Evolutionary conservation across 1,284 basidiomycete genomes (phyloP).

Genomic region (Phellopilus nigrolimitatus): DNA sequence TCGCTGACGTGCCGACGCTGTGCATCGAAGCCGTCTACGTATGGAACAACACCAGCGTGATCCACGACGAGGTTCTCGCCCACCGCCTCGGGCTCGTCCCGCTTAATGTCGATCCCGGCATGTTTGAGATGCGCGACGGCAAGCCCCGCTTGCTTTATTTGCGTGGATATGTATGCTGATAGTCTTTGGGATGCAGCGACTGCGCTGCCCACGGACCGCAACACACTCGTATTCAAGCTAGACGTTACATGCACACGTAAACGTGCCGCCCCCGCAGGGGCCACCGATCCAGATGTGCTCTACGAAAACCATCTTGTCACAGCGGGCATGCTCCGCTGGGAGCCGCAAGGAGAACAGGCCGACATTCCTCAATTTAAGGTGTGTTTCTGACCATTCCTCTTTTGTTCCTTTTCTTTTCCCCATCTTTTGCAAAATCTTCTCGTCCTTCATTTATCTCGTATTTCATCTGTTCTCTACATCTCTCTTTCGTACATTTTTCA

Average conservation of each 20-base stretch:
- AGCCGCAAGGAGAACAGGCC: slow-evolving; percentile 82
- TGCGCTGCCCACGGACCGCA: slow-evolving; percentile 84
- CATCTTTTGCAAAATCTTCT: slow-evolving; percentile 27
- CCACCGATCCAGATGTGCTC: slow-evolving; percentile 59
- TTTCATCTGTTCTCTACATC: too few species aligned
- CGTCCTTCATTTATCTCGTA: too few species aligned
- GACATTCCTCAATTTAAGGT: slow-evolving; percentile 16
- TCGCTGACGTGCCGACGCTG: slow-evolving; percentile 93
- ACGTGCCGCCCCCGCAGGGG: slow-evolving; percentile 43
- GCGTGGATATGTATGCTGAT: slow-evolving; percentile 27
- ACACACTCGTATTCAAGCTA: slow-evolving; percentile 89
- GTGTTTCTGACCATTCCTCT: neutral
- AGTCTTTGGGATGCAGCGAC: slow-evolving; percentile 25
- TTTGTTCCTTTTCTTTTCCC: neutral
- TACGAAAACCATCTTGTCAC: slow-evolving; percentile 74
- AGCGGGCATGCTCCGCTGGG: slow-evolving; percentile 79
- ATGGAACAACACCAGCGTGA: slow-evolving; percentile 94
- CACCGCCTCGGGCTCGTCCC: slow-evolving; percentile 91
- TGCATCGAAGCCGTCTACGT: slow-evolving; percentile 94
- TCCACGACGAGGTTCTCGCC: slow-evolving; percentile 91
- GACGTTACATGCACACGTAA: slow-evolving; percentile 69
- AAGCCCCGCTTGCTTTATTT: slow-evolving; percentile 21
- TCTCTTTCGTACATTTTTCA: too few species aligned
- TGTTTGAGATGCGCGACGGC: slow-evolving; percentile 47
- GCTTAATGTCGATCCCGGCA: slow-evolving; percentile 78